These are phyloP conservation scores for Novymonas esmeraldas DNA, from an alignment of 208 protist species.

Conservation along the genomic window DNA sequence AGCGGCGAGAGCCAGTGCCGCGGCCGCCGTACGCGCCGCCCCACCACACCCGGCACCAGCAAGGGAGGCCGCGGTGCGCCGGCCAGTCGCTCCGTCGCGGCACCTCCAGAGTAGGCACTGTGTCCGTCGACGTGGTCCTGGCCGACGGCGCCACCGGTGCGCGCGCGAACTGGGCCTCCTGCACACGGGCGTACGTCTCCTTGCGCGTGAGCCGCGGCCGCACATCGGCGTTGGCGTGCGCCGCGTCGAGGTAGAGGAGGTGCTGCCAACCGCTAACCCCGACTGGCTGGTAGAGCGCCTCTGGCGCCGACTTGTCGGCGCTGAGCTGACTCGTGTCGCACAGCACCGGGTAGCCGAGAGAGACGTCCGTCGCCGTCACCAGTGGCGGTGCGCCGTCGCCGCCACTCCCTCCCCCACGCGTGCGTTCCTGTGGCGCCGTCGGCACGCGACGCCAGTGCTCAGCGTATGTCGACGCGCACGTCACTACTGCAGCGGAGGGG, in stretches of 20 bases:
- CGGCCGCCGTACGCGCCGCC: conserved; percentile 60
- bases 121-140: background rate
- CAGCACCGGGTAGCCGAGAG: conserved; percentile 27
- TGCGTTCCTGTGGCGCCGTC: background rate
- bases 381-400: background rate
- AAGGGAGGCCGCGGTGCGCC: conserved; percentile 23
- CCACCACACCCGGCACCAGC: conserved; percentile 57
- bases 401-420: background rate
- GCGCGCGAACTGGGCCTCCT: conserved; percentile 44
- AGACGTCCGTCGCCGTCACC: conserved; percentile 16
- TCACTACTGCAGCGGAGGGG: conserved; percentile 4
- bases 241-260: conserved; percentile 51
- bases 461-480: conserved; percentile 15
- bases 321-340: background rate
- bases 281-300: conserved; percentile 42
- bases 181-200: conserved; percentile 43
- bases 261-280: conserved; percentile 60
- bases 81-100: conserved; percentile 22
- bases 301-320: background rate
- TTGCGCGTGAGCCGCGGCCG: conserved; percentile 25
- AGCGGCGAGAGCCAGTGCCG: conserved; percentile 6
- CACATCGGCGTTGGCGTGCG: conserved; percentile 44
- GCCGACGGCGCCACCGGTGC: background rate
- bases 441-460: conserved; percentile 18
- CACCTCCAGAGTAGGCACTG: background rate